Conservation (phyloP, 163 green algal species). For the Scenedesmus sp. region DNA sequence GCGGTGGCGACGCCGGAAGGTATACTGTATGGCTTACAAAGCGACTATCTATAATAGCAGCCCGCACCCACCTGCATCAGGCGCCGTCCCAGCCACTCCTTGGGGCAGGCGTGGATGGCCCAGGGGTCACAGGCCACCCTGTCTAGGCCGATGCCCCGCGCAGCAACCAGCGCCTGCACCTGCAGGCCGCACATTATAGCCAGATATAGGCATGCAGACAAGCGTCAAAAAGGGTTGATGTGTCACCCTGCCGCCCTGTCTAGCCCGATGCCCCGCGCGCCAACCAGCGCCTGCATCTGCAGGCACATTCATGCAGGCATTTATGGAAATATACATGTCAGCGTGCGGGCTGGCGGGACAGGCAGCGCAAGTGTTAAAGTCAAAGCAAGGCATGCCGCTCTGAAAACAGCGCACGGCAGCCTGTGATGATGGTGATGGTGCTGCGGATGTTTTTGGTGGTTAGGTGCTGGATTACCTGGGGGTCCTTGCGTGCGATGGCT, state of each 20-base stretch:
- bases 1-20: too few relatives aligned
- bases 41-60: not conserved
- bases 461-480: not conserved
- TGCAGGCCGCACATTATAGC: not conserved
- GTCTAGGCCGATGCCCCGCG: conserved; percentile 37
- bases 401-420: not conserved
- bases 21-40: too few relatives aligned
- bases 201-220: not conserved
- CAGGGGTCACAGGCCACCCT: conserved; percentile 61
- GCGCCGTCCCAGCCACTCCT: conserved; percentile 46
- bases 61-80: conserved; percentile 37
- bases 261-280: too few relatives aligned
- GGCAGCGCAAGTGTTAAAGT: too few relatives aligned
- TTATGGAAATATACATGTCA: too few relatives aligned
- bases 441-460: not conserved
- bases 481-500: conserved; percentile 70
- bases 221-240: not conserved
- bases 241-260: too few relatives aligned
- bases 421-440: not conserved
- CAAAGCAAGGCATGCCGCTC: not conserved
- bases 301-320: too few relatives aligned
- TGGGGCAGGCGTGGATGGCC: conserved; percentile 60
- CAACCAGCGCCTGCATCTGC: too few relatives aligned
- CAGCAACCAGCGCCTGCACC: conserved; percentile 63
- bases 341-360: too few relatives aligned